A percentile compares a stretch with the other conserved stretches of the same genome.
Evolutionary conservation across 169 alveolate genomes (phyloP).

Genomic region (Perkinsus marinus): DNA sequence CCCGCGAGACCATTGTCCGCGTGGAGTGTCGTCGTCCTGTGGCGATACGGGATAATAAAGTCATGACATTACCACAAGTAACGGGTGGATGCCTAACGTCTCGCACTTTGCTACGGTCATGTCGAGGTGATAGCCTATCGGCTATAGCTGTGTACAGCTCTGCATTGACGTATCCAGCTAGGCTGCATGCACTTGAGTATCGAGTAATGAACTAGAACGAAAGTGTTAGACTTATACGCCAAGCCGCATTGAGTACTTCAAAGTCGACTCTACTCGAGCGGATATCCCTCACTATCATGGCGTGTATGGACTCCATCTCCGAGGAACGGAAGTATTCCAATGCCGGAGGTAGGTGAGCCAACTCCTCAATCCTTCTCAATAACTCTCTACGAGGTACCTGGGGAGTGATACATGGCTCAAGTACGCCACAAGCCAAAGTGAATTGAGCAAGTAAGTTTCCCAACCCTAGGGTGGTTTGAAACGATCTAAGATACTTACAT

Average conservation of each 20-base stretch:
- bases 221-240: background rate
- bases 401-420: background rate
- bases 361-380: background rate
- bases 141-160: background rate
- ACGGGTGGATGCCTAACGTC: background rate
- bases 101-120: background rate
- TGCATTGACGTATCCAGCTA: background rate
- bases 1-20: too few species aligned
- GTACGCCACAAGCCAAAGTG: background rate
- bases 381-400: background rate
- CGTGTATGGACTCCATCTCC: background rate
- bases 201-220: background rate
- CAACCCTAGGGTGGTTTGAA: too few species aligned
- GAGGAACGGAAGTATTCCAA: background rate
- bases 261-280: background rate
- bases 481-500: too few species aligned
- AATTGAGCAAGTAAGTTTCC: background rate
- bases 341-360: background rate
- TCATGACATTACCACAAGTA: background rate
- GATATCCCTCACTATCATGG: background rate
- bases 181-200: background rate
- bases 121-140: background rate
- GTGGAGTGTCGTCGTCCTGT: too few species aligned
- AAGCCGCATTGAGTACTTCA: background rate
- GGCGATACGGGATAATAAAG: background rate